A percentile compares a stretch with the other conserved stretches of the same genome.
Conservation (phyloP, 306 rosid species). For the Sicyos edulis region DNA sequence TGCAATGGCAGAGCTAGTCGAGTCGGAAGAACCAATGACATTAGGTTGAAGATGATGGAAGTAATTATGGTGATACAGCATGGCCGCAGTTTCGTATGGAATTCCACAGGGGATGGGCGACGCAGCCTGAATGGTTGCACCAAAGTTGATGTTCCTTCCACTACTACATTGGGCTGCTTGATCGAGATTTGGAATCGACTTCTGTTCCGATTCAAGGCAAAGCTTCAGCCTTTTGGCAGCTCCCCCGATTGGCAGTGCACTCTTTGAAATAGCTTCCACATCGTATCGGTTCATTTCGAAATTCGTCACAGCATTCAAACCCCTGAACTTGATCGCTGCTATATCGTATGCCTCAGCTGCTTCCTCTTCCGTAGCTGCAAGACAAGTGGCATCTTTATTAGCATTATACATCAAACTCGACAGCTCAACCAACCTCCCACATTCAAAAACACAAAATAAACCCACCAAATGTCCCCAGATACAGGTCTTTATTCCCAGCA, state of each 20-base stretch:
- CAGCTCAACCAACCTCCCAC: neutral
- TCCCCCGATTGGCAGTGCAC: constrained; percentile 83
- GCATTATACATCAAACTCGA: neutral
- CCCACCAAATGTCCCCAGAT: constrained; percentile 89
- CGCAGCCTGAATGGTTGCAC: constrained; percentile 47
- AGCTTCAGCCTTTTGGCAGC: constrained; percentile 81
- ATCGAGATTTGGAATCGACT: constrained; percentile 24
- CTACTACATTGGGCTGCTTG: constrained; percentile 42
- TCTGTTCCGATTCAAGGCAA: constrained; percentile 64
- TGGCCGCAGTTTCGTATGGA: constrained; percentile 51
- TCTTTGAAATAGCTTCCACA: constrained; percentile 73
- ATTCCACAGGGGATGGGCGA: constrained; percentile 56
- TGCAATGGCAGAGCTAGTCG: constrained; percentile 20
- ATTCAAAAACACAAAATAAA: neutral
- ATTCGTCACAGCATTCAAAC: constrained; percentile 83
- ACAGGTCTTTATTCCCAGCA: constrained; percentile 90
- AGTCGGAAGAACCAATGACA: constrained; percentile 29
- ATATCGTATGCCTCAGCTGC: constrained; percentile 96
- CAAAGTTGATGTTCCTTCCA: constrained; percentile 49
- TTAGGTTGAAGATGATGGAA: constrained; percentile 56
- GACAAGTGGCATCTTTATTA: neutral
- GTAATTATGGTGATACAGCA: constrained; percentile 61
- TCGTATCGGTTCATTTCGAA: constrained; percentile 92
- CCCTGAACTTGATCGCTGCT: constrained; percentile 92
- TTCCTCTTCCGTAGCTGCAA: constrained; percentile 89